Percentiles rank a stretch among this genome's conserved stretches.
Evolutionary conservation across 768 basidiomycete genomes (phyloP).

Genomic region (Gyrodon lividus): DNA sequence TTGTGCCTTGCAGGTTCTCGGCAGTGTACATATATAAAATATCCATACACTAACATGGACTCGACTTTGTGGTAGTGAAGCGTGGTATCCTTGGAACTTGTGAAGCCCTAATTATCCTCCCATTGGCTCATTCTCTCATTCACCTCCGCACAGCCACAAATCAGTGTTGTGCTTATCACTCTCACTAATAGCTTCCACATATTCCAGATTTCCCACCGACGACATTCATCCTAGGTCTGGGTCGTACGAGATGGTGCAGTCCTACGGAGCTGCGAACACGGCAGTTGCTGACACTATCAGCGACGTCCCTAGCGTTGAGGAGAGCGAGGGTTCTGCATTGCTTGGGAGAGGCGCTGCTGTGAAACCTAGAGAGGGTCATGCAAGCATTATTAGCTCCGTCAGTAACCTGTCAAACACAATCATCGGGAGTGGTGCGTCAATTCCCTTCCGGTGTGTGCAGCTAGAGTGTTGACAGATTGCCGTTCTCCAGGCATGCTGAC

Average conservation of each 20-base stretch:
- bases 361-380: slow-evolving; percentile 58
- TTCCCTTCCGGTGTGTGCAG: not conserved
- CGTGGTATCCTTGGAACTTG: no score
- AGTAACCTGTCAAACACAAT: slow-evolving; percentile 89
- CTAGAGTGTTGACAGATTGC: not conserved
- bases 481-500: slow-evolving; percentile 73
- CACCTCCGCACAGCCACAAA: not conserved
- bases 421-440: slow-evolving; percentile 76
- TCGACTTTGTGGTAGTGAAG: not conserved
- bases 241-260: slow-evolving; percentile 63
- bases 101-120: not conserved
- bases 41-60: no score
- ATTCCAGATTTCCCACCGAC: not conserved
- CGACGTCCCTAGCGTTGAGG: slow-evolving; percentile 12
- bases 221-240: not conserved
- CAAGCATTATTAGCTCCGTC: slow-evolving; percentile 63
- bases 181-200: not conserved
- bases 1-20: not conserved
- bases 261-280: slow-evolving; percentile 59
- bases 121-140: no score
- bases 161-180: not conserved
- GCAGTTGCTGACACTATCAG: slow-evolving; percentile 24
- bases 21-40: no score
- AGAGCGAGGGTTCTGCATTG: slow-evolving; percentile 59
- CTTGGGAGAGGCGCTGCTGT: slow-evolving; percentile 41